Evolutionary conservation across 345 rosid genomes (phyloP), one percentile per base, ranked within the genome.

Genomic region (Salix viminalis): DNA sequence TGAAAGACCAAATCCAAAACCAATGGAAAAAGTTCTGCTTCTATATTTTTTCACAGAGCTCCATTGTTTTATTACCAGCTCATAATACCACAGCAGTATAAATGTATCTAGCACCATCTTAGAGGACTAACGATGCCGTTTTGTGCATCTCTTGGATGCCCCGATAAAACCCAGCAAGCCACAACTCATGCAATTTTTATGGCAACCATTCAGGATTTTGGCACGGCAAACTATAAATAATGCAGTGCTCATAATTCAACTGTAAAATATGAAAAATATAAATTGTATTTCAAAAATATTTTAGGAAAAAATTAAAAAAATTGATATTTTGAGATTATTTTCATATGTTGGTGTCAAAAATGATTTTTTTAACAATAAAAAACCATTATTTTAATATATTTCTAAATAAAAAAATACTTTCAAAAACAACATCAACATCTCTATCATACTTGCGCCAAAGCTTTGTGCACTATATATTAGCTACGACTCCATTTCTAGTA

Each of bases 71-170:
- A 86, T 91, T 92, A 75, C 97, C 99, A 69, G 97, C 97, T 86
- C 99, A 96, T 83, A 94, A 96, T 71, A 98, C 97, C 67, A 96
- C 99, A n/a, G 94, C 99, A 3, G 99, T 95, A 78, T 95, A 95
- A 67, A 94, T 96, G 84, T 96, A 94, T 79, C 97, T 91, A 69
- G 94, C 99, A 64, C 97, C 97, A 87, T 96, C 99, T 85, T 96
- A 98, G 44, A 92, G 98, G 76, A 96, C 99, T 84, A 96, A 83
- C 50, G 98, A 92, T 71, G 99, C 99, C 88, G 92, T 96, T 81
- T 96, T 79, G 80, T 96, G 99, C 98, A 94, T 94, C 90, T 94
- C 98, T 87, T 94, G 99, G 83, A 96, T 96, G 70, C 99, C 99
- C 86, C 90, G 86, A 24, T 98, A 96, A 84, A 96, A 96, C 83